These are phyloP conservation scores for Leccinum solheimii DNA, from an alignment of 1,284 basidiomycete species.

Conservation along the genomic window DNA sequence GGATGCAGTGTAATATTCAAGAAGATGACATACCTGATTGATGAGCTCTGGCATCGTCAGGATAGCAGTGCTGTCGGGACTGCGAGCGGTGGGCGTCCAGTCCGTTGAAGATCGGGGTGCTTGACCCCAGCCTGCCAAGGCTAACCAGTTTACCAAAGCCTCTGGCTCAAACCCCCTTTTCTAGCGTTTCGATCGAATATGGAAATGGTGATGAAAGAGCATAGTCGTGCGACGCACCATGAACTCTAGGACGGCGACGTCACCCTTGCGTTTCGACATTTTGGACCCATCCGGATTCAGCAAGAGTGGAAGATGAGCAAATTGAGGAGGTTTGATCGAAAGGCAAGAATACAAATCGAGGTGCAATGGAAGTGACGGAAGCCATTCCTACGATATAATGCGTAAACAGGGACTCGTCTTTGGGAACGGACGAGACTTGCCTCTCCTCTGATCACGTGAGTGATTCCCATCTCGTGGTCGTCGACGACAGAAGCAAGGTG, in stretches of 20 bases:
- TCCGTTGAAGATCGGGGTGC: conserved; percentile 22
- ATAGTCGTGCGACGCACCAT: conserved; percentile 51
- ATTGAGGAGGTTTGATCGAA: conserved; percentile 71
- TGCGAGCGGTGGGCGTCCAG: conserved; percentile 32
- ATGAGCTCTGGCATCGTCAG: conserved; percentile 69
- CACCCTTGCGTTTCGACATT: conserved; percentile 92
- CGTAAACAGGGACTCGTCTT: neutral
- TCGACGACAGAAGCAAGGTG: conserved; percentile 96
- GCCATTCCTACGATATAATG: conserved; percentile 75
- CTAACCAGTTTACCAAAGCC: conserved; percentile 91
- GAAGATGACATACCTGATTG: conserved; percentile 45
- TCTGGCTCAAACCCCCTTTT: conserved; percentile 85
- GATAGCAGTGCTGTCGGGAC: conserved; percentile 64
- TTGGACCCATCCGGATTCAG: conserved; percentile 92
- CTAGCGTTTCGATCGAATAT: conserved; percentile 36
- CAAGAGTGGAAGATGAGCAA: conserved; percentile 90
- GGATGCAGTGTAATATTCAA: neutral
- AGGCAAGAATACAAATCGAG: conserved; percentile 87
- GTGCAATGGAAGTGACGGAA: conserved; percentile 92
- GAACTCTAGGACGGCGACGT: conserved; percentile 86
- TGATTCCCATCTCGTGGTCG: conserved; percentile 94
- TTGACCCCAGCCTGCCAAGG: conserved; percentile 86
- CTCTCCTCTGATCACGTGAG: conserved; percentile 94
- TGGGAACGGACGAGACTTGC: conserved; percentile 40
- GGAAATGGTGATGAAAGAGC: neutral